These are phyloP conservation scores for Orbilia brochopaga DNA, from an alignment of 2,329 filamentous ascomycete genomes.

Conservation along the genomic window DNA sequence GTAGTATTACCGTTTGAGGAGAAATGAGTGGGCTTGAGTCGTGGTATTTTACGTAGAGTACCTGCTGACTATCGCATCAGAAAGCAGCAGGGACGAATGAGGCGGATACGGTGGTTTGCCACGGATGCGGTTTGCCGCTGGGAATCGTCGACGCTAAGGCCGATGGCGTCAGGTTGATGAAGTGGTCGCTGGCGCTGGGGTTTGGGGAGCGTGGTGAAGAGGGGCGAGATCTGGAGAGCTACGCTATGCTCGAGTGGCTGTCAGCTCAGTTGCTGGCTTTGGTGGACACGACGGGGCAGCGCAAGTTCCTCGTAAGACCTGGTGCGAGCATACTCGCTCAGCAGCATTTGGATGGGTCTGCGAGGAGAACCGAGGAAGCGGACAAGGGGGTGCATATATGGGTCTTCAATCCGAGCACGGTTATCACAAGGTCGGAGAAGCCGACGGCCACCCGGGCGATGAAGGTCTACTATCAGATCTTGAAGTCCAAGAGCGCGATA, in stretches of 20 bases:
- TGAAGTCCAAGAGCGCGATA: slow-evolving; percentile 14
- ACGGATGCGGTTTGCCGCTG: slow-evolving; percentile 26
- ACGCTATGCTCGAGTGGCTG: slow-evolving; percentile 44
- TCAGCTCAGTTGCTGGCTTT: slow-evolving; percentile 43
- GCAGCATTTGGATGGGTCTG: slow-evolving; percentile 28
- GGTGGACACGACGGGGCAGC: slow-evolving; percentile 34
- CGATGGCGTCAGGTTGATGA: slow-evolving; percentile 44
- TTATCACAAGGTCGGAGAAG: slow-evolving; percentile 32
- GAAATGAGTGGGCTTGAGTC: no score
- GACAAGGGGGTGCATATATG: slow-evolving; percentile 34
- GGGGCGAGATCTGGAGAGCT: slow-evolving; percentile 16
- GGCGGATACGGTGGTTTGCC: slow-evolving; percentile 28
- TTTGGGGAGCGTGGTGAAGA: slow-evolving; percentile 7
- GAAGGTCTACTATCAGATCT: slow-evolving; percentile 42
- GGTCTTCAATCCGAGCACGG: slow-evolving; percentile 49
- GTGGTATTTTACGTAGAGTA: background rate
- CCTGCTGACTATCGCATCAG: slow-evolving; percentile 25
- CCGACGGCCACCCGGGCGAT: slow-evolving; percentile 32
- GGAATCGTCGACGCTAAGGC: slow-evolving; percentile 44
- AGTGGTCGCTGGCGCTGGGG: slow-evolving; percentile 38
- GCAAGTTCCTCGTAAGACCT: slow-evolving; percentile 44
- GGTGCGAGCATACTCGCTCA: slow-evolving; percentile 41
- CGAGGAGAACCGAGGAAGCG: slow-evolving; percentile 21
- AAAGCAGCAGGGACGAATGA: slow-evolving; percentile 31
- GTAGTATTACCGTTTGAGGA: no score